Conservation (phyloP, 257 asterid genomes). For the Avicennia marina region DNA sequence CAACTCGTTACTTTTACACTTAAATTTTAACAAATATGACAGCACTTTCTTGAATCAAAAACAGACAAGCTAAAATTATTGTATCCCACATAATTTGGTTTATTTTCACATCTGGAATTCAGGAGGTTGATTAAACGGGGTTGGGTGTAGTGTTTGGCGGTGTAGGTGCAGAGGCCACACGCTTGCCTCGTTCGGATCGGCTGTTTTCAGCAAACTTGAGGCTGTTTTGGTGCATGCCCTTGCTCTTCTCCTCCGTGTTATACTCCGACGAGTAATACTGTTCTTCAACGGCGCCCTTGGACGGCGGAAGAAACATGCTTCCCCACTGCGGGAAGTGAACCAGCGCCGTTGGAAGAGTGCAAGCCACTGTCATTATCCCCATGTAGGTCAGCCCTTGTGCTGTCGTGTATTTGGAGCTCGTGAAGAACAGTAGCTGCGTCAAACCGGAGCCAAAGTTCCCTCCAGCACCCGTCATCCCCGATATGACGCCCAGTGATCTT, state of each 20-base stretch:
- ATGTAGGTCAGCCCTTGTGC: conserved; percentile 19
- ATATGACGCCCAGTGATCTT: conserved; percentile 24
- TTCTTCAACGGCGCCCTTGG: conserved; percentile 23
- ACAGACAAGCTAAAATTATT: no score
- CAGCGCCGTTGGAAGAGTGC: conserved; percentile 23
- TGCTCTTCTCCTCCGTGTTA: conserved; percentile 20
- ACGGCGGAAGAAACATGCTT: conserved; percentile 21
- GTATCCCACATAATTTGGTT: no score
- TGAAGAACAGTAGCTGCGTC: conserved; percentile 25
- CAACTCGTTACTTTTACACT: no score
- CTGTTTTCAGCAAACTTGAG: conserved; percentile 26
- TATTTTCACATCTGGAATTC: no score
- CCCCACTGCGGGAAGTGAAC: conserved; percentile 38
- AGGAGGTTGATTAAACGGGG: conserved; percentile 13
- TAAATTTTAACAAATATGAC: no score
- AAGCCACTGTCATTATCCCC: conserved; percentile 28
- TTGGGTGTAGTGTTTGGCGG: conserved; percentile 9
- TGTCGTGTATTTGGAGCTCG: conserved; percentile 21
- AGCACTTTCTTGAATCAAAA: no score
- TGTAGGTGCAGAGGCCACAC: conserved; percentile 1
- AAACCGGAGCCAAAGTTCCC: conserved; percentile 33
- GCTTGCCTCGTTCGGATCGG: conserved; percentile 19
- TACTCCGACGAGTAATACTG: conserved; percentile 18
- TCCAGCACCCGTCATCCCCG: conserved; percentile 32
- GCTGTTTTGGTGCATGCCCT: conserved; percentile 27